These are phyloP conservation scores for Pseudogymnoascus verrucosus DNA, from an alignment of 2,329 filamentous ascomycete species.

Conservation along the genomic window DNA sequence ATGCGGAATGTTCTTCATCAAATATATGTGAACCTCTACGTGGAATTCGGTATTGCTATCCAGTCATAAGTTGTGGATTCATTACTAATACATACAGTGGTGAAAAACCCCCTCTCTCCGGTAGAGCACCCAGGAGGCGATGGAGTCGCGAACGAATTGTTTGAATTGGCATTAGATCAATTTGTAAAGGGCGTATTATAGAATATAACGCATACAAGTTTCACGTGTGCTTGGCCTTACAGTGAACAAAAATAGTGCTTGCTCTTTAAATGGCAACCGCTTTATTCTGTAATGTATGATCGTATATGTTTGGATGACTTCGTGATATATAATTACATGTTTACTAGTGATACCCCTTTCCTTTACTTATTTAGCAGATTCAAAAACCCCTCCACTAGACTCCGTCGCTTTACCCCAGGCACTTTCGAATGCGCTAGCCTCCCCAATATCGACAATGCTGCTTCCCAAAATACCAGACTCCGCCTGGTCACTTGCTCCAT, in stretches of 20 bases:
- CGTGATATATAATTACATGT: constrained; percentile 8
- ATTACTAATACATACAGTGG: constrained; percentile 39
- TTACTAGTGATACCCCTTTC: not conserved
- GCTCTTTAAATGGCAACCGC: not conserved
- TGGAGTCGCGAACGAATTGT: constrained; percentile 64
- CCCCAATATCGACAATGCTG: constrained; percentile 47
- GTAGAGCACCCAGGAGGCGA: constrained; percentile 61
- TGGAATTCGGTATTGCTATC: constrained; percentile 69
- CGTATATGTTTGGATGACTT: not conserved
- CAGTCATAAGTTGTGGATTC: not conserved
- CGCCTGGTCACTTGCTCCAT: not conserved
- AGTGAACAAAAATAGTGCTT: not conserved
- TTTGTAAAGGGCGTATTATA: constrained; percentile 62
- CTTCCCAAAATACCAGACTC: constrained; percentile 31
- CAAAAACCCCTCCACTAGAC: not conserved
- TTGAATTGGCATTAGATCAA: constrained; percentile 65
- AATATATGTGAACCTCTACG: constrained; percentile 97
- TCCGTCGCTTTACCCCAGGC: constrained; percentile 60
- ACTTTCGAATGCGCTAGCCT: constrained; percentile 50
- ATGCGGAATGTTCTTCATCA: constrained; percentile 94
- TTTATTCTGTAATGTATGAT: not conserved
- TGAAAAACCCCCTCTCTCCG: constrained; percentile 62
- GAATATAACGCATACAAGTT: not conserved
- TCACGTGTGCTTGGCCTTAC: not conserved
- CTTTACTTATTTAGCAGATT: constrained; percentile 1